Base-by-base conservation (phyloP, 2,329 filamentous ascomycete species). In the Rhynchosporium agropyri region DNA sequence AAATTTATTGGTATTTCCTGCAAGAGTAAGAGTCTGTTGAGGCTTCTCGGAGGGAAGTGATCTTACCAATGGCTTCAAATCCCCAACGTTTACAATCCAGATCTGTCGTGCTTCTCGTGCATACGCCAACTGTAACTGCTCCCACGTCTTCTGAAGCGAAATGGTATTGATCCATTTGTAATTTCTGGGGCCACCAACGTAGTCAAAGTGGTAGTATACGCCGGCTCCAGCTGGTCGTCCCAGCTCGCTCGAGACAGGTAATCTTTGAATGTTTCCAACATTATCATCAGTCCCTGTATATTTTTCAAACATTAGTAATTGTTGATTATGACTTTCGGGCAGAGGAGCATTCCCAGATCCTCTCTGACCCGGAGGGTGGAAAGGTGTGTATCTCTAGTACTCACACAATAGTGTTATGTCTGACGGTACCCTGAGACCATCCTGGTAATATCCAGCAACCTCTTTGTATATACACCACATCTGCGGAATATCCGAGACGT, bases 391-490 rank as follows among this genome's bases (percentile, higher is more conserved):
- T 20, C 20, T 20, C 20, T 20, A 20, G 20, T 20, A 20, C 20
- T 20, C 20, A 20, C 20, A 89, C 4, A 89, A 78, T n/a, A 90
- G 77, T 2, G 85, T 89, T 28, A 90, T 82, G 69, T 88, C 82
- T 15, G 89, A 86, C 0, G 86, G 85, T 2, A 88, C 83, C 5
- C 77, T 75, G 71, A 90, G 80, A 1, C 87, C 87, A 20, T 83
- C 79, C 62, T 87, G 83, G 59, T 87, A 84, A 71, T 90, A 90
- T 13, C 83, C 83, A 75, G 87, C 85, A 2, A 91, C 87, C 72
- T 91, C 88, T 71, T 90, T 90, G 76, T 90, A 91, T 61, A 90
- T 75, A 68, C 86, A 89, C 87, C 87, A 90, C 75, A 87, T 81
- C 74, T 89, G 86, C 12, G 87, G 87, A 40, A 81, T 77, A 1